A percentile compares a stretch with the other conserved stretches of the same genome.
Conservation (phyloP, 2,329 filamentous ascomycete species). For the Nigrograna mackinnonii region DNA sequence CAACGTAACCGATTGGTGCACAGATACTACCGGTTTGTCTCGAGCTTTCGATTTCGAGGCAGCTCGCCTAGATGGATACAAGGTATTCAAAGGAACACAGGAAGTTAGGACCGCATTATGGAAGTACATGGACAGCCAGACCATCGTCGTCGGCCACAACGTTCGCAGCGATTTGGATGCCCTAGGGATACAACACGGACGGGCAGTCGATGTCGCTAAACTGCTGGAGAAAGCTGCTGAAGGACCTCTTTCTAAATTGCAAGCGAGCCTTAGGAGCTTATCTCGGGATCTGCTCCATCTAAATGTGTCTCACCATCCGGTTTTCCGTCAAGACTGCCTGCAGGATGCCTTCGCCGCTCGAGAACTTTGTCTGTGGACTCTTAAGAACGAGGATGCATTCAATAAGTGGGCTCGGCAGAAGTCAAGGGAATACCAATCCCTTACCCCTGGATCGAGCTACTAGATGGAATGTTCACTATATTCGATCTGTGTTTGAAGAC, state of each 20-base stretch:
- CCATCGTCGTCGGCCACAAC: slow-evolving; percentile 38
- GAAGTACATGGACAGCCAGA: slow-evolving; percentile 33
- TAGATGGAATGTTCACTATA: too few species aligned
- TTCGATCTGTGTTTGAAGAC: too few species aligned
- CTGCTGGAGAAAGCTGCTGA: slow-evolving; percentile 35
- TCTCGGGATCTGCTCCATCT: slow-evolving; percentile 20
- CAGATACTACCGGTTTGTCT: slow-evolving; percentile 24
- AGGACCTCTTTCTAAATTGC: slow-evolving; percentile 31
- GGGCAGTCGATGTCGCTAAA: slow-evolving; percentile 34
- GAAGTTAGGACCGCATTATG: slow-evolving; percentile 32
- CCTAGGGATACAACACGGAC: slow-evolving; percentile 38
- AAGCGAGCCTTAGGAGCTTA: slow-evolving; percentile 34
- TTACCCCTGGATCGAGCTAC: too few species aligned
- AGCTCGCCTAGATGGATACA: slow-evolving; percentile 29
- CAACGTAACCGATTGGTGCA: slow-evolving; percentile 28
- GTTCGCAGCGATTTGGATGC: slow-evolving; percentile 35
- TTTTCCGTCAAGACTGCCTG: slow-evolving; percentile 50
- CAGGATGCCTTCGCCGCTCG: slow-evolving; percentile 56
- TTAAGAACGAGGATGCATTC: slow-evolving; percentile 44
- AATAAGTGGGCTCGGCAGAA: slow-evolving; percentile 38
- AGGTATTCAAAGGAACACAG: slow-evolving; percentile 35
- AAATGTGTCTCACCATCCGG: slow-evolving; percentile 14
- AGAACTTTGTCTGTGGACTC: slow-evolving; percentile 52
- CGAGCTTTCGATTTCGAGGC: slow-evolving; percentile 26
- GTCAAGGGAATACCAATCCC: slow-evolving; percentile 30